phyloP scores from a whole-genome alignment of 345 rosid species.

The Corchorus capsularis region DNA sequence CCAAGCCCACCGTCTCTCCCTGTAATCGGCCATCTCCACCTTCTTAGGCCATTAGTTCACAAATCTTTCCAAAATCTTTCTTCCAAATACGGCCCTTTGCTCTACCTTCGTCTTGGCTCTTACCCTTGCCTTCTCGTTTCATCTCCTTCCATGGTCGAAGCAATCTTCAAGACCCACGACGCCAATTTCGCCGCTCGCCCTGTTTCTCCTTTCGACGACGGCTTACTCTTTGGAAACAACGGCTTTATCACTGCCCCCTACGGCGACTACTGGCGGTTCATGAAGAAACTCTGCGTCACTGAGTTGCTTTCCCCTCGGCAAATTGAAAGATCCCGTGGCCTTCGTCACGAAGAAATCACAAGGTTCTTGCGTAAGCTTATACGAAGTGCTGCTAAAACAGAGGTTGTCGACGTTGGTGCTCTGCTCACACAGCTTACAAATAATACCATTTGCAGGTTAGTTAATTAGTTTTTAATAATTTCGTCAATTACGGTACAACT shows the following conservation, averaged over 20 bases:
- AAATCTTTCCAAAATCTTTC: constrained; percentile 34
- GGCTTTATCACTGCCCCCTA: constrained; percentile 38
- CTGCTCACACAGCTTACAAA: constrained; percentile 23
- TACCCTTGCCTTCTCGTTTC: constrained; percentile 39
- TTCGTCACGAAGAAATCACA: constrained; percentile 36
- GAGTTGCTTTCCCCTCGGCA: constrained; percentile 36
- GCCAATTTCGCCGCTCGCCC: constrained; percentile 24
- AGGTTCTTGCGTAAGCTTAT: constrained; percentile 28
- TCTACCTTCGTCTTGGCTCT: constrained; percentile 14
- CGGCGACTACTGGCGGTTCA: constrained; percentile 53
- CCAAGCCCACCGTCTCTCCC: constrained; percentile 21
- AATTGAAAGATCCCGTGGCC: constrained; percentile 25
- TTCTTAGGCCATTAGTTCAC: constrained; percentile 28
- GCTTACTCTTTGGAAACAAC: constrained; percentile 24
- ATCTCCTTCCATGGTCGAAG: constrained; percentile 35
- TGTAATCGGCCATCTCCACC: no score
- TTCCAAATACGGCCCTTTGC: constrained; percentile 28
- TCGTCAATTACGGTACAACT: no score
- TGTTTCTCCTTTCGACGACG: constrained; percentile 23
- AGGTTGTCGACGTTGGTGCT: no score
- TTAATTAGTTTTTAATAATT: no score
- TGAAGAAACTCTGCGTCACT: constrained; percentile 47
- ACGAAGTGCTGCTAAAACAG: not conserved
- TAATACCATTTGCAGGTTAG: constrained; percentile 37
- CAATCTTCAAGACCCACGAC: constrained; percentile 35